Evolutionary conservation across 192 early-diverging fungal species (phyloP), one percentile per base, ranked within the genome.

Genomic region (Coemansia sp.): DNA sequence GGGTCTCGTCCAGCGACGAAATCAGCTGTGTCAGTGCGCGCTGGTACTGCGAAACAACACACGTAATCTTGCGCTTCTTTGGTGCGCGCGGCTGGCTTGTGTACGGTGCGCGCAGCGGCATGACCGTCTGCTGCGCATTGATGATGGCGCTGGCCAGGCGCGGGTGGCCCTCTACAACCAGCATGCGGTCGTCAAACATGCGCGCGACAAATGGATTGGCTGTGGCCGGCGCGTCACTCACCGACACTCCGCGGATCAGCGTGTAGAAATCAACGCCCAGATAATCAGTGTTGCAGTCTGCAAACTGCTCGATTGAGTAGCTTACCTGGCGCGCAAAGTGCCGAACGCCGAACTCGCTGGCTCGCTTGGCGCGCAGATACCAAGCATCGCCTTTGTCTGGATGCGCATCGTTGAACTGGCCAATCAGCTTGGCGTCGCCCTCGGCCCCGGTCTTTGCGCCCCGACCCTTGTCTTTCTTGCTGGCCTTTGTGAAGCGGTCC

Each of bases 141-240:
- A 94, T 87, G 60, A 94, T 89, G 22, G 89, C 86, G 62, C 85
- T 88, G 63, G 85, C 82, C 64, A 89, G 84, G 11, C 86, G 84
- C n/a, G 92, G 94, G 72, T 95, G 94, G 26, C 86, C 86, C 71
- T 93, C 89, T 10, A 88, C 90, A 38, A 87, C 82, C 19, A 96
- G 74, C 36, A 82, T 81, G 36, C 82, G 83, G 47, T 91, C 89
- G 14, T 86, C 85, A 64, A 96, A 92, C 44, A 96, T 65, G 28
- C 87, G 86, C 9, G 85, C 81, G 42, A 93, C 80, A 65, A 96
- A 94, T 2, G 84, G 76, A 63, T 92, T 91, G 57, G 74, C 80
- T 10, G 90, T 87, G 5, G 84, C 71, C 5, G 85, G 74, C 11
- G 68, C 48, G 51, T 75, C 78, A 38, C 57, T 46, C 0, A 67